Percentiles rank a stretch among this genome's conserved stretches.
phyloP scores from a whole-genome alignment of 306 rosid genomes.

The Gastrolobium bilobum region DNA sequence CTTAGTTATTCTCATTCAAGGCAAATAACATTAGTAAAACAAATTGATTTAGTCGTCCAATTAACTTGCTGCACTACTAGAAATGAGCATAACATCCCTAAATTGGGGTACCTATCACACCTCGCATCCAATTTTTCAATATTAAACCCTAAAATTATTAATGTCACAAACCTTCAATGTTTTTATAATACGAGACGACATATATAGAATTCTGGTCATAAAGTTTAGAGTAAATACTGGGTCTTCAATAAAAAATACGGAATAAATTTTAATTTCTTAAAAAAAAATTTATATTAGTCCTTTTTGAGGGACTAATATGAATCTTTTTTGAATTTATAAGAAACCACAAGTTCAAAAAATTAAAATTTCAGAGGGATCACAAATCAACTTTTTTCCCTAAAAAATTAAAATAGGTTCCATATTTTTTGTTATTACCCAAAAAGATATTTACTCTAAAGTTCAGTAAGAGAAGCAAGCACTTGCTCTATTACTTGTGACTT shows the following conservation, averaged over 20 bases:
- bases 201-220: not conserved
- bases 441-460: not conserved
- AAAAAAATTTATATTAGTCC: no score
- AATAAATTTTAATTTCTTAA: no score
- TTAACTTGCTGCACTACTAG: not conserved
- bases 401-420: no score
- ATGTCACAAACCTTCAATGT: not conserved
- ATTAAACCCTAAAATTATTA: slow-evolving; percentile 1
- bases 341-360: no score
- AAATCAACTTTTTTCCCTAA: no score
- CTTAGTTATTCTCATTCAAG: slow-evolving; percentile 19
- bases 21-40: not conserved
- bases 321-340: no score
- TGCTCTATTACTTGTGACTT: not conserved
- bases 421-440: no score
- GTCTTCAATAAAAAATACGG: no score
- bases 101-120: not conserved
- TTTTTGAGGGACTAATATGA: no score
- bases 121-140: not conserved
- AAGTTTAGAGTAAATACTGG: not conserved
- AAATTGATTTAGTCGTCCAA: not conserved
- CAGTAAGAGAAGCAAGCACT: not conserved
- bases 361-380: no score
- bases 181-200: not conserved
- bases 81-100: slow-evolving; percentile 1